Evolutionary conservation across 495 filamentous ascomycete genomes (phyloP).

Genomic region (Lophiotrema nucula): DNA sequence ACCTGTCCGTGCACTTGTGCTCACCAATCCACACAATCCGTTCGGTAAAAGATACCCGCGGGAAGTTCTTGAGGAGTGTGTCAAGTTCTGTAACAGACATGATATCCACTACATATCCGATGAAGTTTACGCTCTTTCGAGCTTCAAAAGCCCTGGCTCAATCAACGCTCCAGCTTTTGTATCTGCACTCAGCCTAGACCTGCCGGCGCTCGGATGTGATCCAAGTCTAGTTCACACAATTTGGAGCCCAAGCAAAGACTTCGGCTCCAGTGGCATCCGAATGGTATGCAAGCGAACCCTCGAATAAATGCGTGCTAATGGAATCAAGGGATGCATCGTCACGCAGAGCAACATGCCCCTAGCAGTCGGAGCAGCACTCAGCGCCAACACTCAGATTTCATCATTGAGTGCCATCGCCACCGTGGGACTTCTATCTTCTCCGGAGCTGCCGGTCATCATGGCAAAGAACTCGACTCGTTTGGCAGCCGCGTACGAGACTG

Average conservation of each 20-base stretch:
- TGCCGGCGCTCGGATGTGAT: slow-evolving; percentile 1
- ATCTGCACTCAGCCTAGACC: slow-evolving; percentile 12
- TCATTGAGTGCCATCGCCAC: slow-evolving; percentile 10
- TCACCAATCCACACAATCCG: slow-evolving; percentile 14
- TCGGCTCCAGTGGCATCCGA: slow-evolving; percentile 24
- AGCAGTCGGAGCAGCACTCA: slow-evolving; percentile 10
- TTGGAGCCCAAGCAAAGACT: slow-evolving; percentile 28
- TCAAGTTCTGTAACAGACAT: slow-evolving; percentile 32
- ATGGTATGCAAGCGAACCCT: slow-evolving; percentile 18
- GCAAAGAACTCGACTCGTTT: slow-evolving; percentile 23
- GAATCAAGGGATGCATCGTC: neutral
- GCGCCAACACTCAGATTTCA: slow-evolving; percentile 11
- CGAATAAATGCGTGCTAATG: neutral
- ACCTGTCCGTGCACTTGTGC: slow-evolving; percentile 5
- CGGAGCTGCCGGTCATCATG: slow-evolving; percentile 14
- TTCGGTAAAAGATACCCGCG: slow-evolving; percentile 7
- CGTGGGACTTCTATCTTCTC: slow-evolving; percentile 19
- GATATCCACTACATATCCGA: slow-evolving; percentile 40
- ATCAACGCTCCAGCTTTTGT: neutral
- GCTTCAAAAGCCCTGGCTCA: slow-evolving; percentile 9
- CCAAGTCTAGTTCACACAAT: slow-evolving; percentile 16
- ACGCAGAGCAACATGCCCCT: slow-evolving; percentile 11
- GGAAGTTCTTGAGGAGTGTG: slow-evolving; percentile 28
- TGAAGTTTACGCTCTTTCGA: slow-evolving; percentile 39
- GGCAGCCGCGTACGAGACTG: slow-evolving; percentile 14